A percentile compares a stretch with the other conserved stretches of the same genome.
Conservation (phyloP, 169 alveolate genomes). For the Plasmodium adleri region DNA sequence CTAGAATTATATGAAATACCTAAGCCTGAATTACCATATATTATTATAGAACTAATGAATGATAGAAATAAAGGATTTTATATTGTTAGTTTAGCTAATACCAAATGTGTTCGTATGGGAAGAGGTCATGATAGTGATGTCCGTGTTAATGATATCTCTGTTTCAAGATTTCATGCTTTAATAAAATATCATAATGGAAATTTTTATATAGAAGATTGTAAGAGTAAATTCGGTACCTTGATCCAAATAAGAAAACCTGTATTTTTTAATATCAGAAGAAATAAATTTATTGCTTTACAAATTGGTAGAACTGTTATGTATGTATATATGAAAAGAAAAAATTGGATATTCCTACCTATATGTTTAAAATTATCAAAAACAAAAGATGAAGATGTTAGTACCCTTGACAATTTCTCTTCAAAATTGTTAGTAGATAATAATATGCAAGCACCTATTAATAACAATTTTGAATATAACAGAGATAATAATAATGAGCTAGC, state of each 20-base stretch:
- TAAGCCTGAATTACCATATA: conserved; percentile 89
- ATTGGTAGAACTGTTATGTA: conserved; percentile 84
- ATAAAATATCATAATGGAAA: conserved; percentile 89
- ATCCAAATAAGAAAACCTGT: conserved; percentile 78
- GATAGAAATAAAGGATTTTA: conserved; percentile 85
- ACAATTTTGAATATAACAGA: conserved; percentile 43
- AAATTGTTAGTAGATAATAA: conserved; percentile 46
- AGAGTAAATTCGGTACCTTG: conserved; percentile 96
- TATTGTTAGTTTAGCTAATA: conserved; percentile 85
- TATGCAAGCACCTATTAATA: conserved; percentile 20
- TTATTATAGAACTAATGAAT: conserved; percentile 87
- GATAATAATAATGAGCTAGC: not conserved
- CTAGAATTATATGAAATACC: conserved; percentile 90
- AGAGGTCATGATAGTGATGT: conserved; percentile 95
- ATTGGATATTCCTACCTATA: conserved; percentile 58
- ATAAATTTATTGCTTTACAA: conserved; percentile 78
- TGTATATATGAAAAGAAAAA: conserved; percentile 74
- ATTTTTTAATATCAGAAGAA: conserved; percentile 69
- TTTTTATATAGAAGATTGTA: conserved; percentile 93
- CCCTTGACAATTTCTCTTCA: conserved; percentile 57
- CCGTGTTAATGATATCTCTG: conserved; percentile 95
- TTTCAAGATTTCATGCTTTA: conserved; percentile 94
- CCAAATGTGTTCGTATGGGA: conserved; percentile 88
- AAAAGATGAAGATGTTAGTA: conserved; percentile 71
- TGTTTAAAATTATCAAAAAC: conserved; percentile 64